Evolutionary conservation across 768 basidiomycete genomes (phyloP), one percentile per base, ranked within the genome.

Genomic region (Candolleomyces efflorescens): DNA sequence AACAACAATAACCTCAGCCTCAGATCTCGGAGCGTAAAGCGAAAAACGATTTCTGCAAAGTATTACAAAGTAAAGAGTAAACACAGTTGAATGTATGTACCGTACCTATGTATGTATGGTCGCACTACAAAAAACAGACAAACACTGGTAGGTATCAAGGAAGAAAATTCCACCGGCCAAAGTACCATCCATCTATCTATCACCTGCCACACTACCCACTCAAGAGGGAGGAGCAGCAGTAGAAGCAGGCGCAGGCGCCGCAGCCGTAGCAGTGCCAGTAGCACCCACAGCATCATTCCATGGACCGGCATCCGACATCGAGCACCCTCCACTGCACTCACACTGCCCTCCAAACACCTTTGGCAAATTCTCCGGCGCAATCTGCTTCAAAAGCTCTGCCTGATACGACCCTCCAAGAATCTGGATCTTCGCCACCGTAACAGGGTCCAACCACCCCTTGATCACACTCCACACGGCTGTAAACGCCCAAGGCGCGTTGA

Each of bases 401-500:
- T 86, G 86, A 75, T 92, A 93, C n/a, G 65, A 65, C 36, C 76
- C 70, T n/a, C 91, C 85, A 53, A 97, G 69, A 68, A 99, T 95
- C 62, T 88, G 84, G 68, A 99, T 95, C 84, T 99, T 98, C 60
- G 81, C 80, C 52, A 96, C 94, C 26, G 96, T 99, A 24, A 95
- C 97, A 64, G 87, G 86, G 72, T 98, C 96, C 64, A 99, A 77
- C 92, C 92, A 98, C 2, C 85, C 86, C 77, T 92, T 96, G 77
- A 98, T 83, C 62, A 94, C 69, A 18, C 76, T 68, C 95, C 95
- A 99, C 20, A 96, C 89, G 39, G 88, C 82, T 52, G 83, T 82
- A 78, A 99, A 99, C 53, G 85, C 81, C 86, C 89, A 98, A 0
- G 96, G 96, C 0, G 93, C 91, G 68, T 98, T 98, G 82, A 97